phyloP scores from a whole-genome alignment of 257 asterid species.

The Coffea eugenioides region DNA sequence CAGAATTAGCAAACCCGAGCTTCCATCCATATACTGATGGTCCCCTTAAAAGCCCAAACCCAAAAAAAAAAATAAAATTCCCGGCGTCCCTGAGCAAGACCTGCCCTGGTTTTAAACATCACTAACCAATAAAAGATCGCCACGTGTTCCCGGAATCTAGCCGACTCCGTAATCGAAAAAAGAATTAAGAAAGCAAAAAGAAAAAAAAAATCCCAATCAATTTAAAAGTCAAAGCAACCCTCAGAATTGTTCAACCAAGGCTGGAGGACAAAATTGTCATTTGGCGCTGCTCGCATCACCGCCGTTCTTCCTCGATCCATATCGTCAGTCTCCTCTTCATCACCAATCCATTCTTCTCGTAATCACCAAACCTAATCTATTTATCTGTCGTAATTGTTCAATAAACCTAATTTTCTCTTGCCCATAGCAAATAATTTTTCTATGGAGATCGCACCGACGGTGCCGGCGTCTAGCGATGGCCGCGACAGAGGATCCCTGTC shows the following conservation, averaged over 20 bases:
- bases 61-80: too few relatives aligned
- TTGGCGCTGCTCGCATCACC: neutral
- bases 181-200: too few relatives aligned
- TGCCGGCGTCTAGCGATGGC: conserved; percentile 31
- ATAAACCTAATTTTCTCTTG: conserved; percentile 11
- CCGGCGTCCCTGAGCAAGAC: neutral
- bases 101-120: neutral
- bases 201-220: neutral
- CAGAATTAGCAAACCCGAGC: too few relatives aligned
- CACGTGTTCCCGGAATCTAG: conserved; percentile 15
- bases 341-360: neutral
- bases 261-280: conserved; percentile 9
- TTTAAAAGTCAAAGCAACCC: conserved; percentile 15
- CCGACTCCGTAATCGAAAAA: neutral
- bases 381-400: neutral
- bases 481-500: conserved; percentile 30
- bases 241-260: neutral
- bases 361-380: neutral
- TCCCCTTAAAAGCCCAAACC: too few relatives aligned
- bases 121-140: neutral
- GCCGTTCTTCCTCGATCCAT: conserved; percentile 13
- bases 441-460: conserved; percentile 89
- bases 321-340: neutral
- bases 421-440: conserved; percentile 37
- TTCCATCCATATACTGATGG: too few relatives aligned